Conservation (phyloP, 2,329 filamentous ascomycete genomes). For the Aspergillus bombycis region DNA sequence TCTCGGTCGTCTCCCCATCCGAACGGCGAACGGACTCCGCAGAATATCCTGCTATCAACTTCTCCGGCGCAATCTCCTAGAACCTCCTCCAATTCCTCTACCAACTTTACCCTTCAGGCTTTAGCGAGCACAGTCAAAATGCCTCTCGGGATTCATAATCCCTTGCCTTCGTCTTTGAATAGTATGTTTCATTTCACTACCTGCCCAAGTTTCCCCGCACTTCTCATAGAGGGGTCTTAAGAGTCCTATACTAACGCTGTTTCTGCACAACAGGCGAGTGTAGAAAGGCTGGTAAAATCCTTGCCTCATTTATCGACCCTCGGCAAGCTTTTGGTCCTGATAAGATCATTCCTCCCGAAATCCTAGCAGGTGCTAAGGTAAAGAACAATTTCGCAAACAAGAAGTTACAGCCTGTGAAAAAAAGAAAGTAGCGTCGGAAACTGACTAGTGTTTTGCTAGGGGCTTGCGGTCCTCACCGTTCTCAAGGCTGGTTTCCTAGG, state of each 20-base stretch:
- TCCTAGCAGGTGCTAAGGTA: conserved; percentile 91
- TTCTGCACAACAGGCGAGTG: conserved; percentile 74
- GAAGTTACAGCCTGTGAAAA: background rate
- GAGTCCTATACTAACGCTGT: conserved; percentile 36
- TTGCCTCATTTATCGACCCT: conserved; percentile 92
- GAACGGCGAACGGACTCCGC: conserved; percentile 21
- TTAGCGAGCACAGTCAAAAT: conserved; percentile 34
- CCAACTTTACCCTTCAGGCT: conserved; percentile 1
- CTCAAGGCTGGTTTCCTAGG: conserved; percentile 55
- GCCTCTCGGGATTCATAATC: conserved; percentile 51
- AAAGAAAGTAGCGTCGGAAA: background rate
- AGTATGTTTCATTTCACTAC: conserved; percentile 41
- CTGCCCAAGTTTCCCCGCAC: conserved; percentile 35
- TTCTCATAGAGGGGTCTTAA: conserved; percentile 19
- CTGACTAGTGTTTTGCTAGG: conserved; percentile 35
- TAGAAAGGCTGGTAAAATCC: conserved; percentile 94
- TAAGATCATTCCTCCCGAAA: conserved; percentile 90
- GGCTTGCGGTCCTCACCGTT: conserved; percentile 53
- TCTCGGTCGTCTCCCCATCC: conserved; percentile 26
- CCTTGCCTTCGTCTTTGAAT: conserved; percentile 52
- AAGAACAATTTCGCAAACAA: conserved; percentile 1
- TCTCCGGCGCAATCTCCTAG: conserved; percentile 8
- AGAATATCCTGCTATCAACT: conserved; percentile 18
- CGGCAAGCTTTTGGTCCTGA: conserved; percentile 92
- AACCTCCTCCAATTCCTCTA: conserved; percentile 1